Evolutionary conservation across 2,329 filamentous ascomycete genomes (phyloP), one percentile per base, ranked within the genome.

Genomic region (Fusarium sororula): DNA sequence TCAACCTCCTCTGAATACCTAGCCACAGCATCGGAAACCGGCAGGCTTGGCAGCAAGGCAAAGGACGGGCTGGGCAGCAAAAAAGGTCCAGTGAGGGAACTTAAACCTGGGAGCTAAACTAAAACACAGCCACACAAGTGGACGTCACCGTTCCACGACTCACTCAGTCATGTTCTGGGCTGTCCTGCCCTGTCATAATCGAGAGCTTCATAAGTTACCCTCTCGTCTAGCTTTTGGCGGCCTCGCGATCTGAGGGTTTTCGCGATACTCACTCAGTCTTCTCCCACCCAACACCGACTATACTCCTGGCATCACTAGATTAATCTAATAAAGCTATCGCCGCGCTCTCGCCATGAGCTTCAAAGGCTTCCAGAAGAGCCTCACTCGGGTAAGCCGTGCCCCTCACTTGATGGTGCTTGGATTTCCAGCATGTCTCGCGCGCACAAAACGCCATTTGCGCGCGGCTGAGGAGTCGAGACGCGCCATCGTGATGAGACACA

Each of bases 341-440:
- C 57, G n/a, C 63, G 72, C 73, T 62, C 63, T 65, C 80, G 80
- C 61, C 81, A 98, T 99, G 96, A 98, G 95, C 90, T 95, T 98
- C 89, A 97, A 96, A 85, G 96, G 96, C 80, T 94, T 99, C 80
- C 91, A 93, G 83, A 98, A 98, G 88, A 93, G 93, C 86, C 87
- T 98, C 81, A 90, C 90, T 73, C 91, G 96, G 85, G 96, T 96
- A 89, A 82, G 91, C 75, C 72, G 70, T 80, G 72, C 77, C 80
- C 78, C 81, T 83, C 79, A 81, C 73, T 78, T 76, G 70, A 63
- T 54, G 32, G 57, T 60, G 47, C 51, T 57, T 60, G 37, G 59
- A 30, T 32, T 69, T 54, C 60, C 57, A 69, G 63, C 69, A 58
- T 56, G 64, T 55, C 51, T 54, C 45, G 50, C 58, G 63, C 54